Percentiles rank a stretch among this genome's conserved stretches.
Evolutionary conservation across 305 asterid genomes (phyloP).

Genomic region (Stenogyne calaminthoides): DNA sequence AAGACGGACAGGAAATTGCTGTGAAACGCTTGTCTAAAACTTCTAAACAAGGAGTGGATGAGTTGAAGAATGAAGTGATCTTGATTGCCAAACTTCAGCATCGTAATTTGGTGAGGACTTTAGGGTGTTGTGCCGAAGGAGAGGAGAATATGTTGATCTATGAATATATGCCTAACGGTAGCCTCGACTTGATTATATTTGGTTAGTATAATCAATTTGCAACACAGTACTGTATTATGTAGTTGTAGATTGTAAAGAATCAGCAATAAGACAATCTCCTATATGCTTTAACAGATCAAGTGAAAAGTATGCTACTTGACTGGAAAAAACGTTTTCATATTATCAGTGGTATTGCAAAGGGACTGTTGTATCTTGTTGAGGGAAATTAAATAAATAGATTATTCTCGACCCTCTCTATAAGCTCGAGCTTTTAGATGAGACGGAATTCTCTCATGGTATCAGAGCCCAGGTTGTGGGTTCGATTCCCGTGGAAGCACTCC

Average conservation of each 20-base stretch:
- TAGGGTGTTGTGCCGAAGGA: constrained; percentile 35
- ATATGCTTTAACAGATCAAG: not conserved
- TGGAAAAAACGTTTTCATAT: constrained; percentile 10
- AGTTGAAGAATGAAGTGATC: constrained; percentile 35
- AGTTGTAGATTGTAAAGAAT: not conserved
- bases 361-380: constrained; percentile 13
- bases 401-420: too few relatives aligned
- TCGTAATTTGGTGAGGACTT: constrained; percentile 36
- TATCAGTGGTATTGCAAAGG: constrained; percentile 15
- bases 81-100: constrained; percentile 46
- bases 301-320: not conserved
- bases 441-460: too few relatives aligned
- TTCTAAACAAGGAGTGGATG: constrained; percentile 36
- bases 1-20: constrained; percentile 32
- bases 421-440: too few relatives aligned
- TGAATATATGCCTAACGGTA: constrained; percentile 35
- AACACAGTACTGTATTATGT: not conserved
- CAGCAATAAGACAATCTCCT: not conserved
- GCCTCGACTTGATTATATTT: constrained; percentile 26
- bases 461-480: too few relatives aligned
- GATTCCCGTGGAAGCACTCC: too few relatives aligned
- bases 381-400: too few relatives aligned
- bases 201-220: constrained; percentile 7
- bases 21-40: constrained; percentile 35
- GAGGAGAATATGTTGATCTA: constrained; percentile 42